phyloP scores from a whole-genome alignment of 805 yeast genomes.

The Sugiyamaella smithiae region DNA sequence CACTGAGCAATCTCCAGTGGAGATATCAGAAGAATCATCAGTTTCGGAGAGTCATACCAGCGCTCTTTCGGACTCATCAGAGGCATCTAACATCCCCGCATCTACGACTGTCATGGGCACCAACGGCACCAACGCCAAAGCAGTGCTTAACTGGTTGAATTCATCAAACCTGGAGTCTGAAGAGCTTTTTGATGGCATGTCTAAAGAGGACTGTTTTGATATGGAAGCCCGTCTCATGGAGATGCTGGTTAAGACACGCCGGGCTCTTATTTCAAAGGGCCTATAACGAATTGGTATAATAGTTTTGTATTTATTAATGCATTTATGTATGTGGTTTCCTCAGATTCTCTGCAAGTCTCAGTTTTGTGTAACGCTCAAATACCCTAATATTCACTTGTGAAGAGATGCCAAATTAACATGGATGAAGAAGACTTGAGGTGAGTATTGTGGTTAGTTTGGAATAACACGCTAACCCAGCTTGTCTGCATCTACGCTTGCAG shows the following conservation, averaged over 20 bases:
- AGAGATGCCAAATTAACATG: not conserved
- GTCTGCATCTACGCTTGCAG: slow-evolving; percentile 51
- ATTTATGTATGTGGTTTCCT: not conserved
- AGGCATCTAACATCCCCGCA: too few relatives aligned
- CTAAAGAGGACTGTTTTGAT: slow-evolving; percentile 12
- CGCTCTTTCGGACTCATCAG: too few relatives aligned
- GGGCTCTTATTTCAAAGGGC: not conserved
- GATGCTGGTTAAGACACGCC: slow-evolving; percentile 5
- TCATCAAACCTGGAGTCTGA: slow-evolving; percentile 1
- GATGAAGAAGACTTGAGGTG: slow-evolving; percentile 7
- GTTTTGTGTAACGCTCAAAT: not conserved
- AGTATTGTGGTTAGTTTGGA: not conserved
- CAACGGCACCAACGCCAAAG: too few relatives aligned
- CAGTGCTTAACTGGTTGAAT: slow-evolving; percentile 5
- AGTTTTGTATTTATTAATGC: not conserved
- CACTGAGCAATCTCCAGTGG: too few relatives aligned
- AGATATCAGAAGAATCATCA: too few relatives aligned
- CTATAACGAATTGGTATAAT: too few relatives aligned
- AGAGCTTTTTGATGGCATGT: slow-evolving; percentile 9
- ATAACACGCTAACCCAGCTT: slow-evolving; percentile 32
- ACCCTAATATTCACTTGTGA: not conserved
- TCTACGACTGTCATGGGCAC: too few relatives aligned
- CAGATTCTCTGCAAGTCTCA: not conserved
- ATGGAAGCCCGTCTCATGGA: slow-evolving; percentile 14
- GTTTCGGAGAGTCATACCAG: too few relatives aligned